Conservation (phyloP, 2,329 filamentous ascomycete species). For the Beauveria asiatica region DNA sequence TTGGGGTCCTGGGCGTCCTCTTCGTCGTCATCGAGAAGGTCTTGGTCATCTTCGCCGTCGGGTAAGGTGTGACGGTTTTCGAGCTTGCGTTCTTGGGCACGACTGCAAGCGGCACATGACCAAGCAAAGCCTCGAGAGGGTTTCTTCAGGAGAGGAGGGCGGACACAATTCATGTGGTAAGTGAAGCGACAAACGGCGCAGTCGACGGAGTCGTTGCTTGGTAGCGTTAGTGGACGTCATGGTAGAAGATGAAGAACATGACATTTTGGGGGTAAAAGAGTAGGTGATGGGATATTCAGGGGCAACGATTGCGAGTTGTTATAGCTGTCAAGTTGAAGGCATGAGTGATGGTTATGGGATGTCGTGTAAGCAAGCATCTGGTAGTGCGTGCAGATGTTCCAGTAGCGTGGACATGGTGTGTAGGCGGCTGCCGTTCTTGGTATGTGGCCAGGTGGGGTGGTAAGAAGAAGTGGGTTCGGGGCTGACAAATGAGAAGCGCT, state of each 20-base stretch:
- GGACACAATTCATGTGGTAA: slow-evolving; percentile 98
- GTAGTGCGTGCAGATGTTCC: background rate
- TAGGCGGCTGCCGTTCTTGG: slow-evolving; percentile 6
- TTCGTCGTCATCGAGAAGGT: slow-evolving; percentile 60
- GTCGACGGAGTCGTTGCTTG: slow-evolving; percentile 86
- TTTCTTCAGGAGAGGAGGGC: slow-evolving; percentile 86
- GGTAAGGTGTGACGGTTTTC: slow-evolving; percentile 76
- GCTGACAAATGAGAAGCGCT: background rate
- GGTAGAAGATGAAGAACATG: background rate
- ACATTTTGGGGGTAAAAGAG: background rate
- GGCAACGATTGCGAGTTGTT: background rate
- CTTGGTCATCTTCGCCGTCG: slow-evolving; percentile 62
- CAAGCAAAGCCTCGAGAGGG: slow-evolving; percentile 95
- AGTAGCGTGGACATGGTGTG: background rate
- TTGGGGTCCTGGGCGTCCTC: slow-evolving; percentile 49
- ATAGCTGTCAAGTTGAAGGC: background rate
- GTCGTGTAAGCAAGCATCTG: slow-evolving; percentile 11
- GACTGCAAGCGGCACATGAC: slow-evolving; percentile 93
- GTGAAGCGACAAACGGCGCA: slow-evolving; percentile 92
- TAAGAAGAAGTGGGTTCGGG: background rate
- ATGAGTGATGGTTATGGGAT: background rate
- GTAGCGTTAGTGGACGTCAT: slow-evolving; percentile 17
- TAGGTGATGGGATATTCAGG: no score
- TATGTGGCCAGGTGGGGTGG: slow-evolving; percentile 8
- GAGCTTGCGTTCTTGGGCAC: slow-evolving; percentile 86